Percentiles rank a stretch among this genome's conserved stretches.
These are phyloP conservation scores for Carex arenaria DNA, from an alignment of 202 grass and related monocot species.

Conservation along the genomic window DNA sequence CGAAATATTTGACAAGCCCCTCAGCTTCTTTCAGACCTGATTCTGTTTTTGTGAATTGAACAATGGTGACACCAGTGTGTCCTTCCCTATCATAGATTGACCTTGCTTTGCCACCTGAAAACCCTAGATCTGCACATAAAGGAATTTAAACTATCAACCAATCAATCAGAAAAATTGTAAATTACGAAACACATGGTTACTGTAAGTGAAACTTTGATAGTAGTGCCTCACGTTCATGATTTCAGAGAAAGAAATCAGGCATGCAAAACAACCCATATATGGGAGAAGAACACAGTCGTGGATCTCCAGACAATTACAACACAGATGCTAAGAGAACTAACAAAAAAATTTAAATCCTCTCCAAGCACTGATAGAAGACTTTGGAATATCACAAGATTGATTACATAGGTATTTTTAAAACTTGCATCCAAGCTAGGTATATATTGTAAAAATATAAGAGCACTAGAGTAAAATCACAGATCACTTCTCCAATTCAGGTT, in stretches of 20 bases:
- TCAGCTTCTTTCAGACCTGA: slow-evolving; percentile 89
- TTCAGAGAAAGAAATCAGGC: background rate
- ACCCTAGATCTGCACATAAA: slow-evolving; percentile 73
- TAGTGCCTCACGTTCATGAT: background rate
- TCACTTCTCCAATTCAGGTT: background rate
- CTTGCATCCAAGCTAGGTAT: background rate
- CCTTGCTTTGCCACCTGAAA: slow-evolving; percentile 74
- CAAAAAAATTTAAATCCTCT: background rate
- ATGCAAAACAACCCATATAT: background rate
- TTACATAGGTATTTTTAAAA: background rate
- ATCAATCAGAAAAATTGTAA: background rate
- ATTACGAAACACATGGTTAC: background rate
- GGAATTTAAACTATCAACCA: slow-evolving; percentile 31
- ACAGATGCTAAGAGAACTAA: background rate
- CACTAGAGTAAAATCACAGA: background rate
- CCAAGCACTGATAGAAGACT: background rate
- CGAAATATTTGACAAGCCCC: slow-evolving; percentile 54
- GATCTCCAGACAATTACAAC: background rate
- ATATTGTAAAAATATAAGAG: slow-evolving; percentile 4
- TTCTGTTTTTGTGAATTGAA: slow-evolving; percentile 66
- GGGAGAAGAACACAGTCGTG: background rate
- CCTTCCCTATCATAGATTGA: slow-evolving; percentile 92
- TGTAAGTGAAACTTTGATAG: background rate
- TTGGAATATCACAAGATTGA: background rate
- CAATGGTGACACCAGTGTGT: slow-evolving; percentile 67